These are phyloP conservation scores for Candida sanyiensis DNA, from an alignment of 805 yeast species.

Conservation along the genomic window DNA sequence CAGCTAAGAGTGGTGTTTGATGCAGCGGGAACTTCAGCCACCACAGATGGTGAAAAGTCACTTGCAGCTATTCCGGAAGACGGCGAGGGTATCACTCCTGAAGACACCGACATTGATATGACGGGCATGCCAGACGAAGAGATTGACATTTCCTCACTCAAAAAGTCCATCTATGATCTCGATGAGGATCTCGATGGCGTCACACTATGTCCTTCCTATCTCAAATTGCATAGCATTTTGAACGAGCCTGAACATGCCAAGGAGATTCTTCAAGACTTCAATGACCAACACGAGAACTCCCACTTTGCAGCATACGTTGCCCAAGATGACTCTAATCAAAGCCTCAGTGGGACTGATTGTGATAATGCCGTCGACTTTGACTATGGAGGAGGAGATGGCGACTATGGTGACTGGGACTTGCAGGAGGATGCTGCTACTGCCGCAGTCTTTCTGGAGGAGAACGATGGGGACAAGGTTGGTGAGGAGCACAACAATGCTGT, in stretches of 20 bases:
- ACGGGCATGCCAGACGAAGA: conserved; percentile 21
- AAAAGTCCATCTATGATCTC: conserved; percentile 25
- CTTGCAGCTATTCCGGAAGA: conserved; percentile 1
- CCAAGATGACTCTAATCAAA: conserved; percentile 17
- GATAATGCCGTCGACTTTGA: conserved; percentile 16
- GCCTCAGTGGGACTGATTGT: conserved; percentile 19
- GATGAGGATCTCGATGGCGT: conserved; percentile 27
- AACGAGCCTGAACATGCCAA: conserved; percentile 50
- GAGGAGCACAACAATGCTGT: conserved; percentile 18
- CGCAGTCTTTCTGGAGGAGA: conserved; percentile 22
- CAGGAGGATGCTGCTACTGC: conserved; percentile 16
- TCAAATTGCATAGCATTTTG: conserved; percentile 52
- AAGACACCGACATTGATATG: conserved; percentile 25
- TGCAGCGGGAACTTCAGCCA: conserved; percentile 34
- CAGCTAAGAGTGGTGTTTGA: conserved; percentile 60
- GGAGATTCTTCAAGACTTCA: conserved; percentile 36
- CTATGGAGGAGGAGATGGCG: conserved; percentile 24
- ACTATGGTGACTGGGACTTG: conserved; percentile 20
- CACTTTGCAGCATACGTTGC: conserved; percentile 1
- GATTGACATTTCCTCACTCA: conserved; percentile 25
- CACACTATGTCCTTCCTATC: conserved; percentile 67
- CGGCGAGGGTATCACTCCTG: conserved; percentile 21
- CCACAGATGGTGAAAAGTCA: conserved; percentile 12
- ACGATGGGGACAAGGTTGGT: conserved; percentile 6
- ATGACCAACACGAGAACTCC: conserved; percentile 20